Evolutionary conservation across 352 stramenopile genomes (phyloP).

Genomic region (Plasmopara halstedii): DNA sequence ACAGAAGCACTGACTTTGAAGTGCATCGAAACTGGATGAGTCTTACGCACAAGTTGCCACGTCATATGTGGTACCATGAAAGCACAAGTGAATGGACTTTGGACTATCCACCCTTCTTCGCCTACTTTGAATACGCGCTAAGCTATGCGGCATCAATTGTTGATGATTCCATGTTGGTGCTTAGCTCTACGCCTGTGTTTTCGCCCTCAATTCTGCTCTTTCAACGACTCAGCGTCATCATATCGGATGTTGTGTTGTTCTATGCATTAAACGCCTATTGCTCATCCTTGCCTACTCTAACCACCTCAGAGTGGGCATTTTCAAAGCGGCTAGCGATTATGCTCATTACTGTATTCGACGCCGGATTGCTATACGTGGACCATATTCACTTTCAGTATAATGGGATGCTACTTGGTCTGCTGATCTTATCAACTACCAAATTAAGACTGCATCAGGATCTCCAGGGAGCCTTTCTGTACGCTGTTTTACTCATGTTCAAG

Average conservation of each 20-base stretch:
- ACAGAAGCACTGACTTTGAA: constrained; percentile 96
- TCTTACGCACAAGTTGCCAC: constrained; percentile 87
- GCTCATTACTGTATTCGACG: constrained; percentile 88
- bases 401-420: constrained; percentile 92
- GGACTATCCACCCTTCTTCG: constrained; percentile 98
- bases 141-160: constrained; percentile 46
- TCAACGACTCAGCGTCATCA: constrained; percentile 90
- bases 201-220: constrained; percentile 76
- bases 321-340: constrained; percentile 68
- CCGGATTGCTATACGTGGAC: constrained; percentile 93
- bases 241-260: constrained; percentile 87
- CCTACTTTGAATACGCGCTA: constrained; percentile 92
- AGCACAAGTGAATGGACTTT: constrained; percentile 94
- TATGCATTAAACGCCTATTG: constrained; percentile 69
- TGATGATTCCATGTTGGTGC: constrained; percentile 54
- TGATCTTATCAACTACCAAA: constrained; percentile 88
- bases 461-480: constrained; percentile 86
- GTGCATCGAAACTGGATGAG: constrained; percentile 99
- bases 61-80: constrained; percentile 94
- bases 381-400: constrained; percentile 99
- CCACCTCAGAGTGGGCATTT: constrained; percentile 55
- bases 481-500: constrained; percentile 94
- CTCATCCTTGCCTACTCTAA: constrained; percentile 76
- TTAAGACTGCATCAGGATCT: constrained; percentile 76
- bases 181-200: constrained; percentile 56